phyloP scores from a whole-genome alignment of 768 basidiomycete species.

The Podaxis rugospora region DNA sequence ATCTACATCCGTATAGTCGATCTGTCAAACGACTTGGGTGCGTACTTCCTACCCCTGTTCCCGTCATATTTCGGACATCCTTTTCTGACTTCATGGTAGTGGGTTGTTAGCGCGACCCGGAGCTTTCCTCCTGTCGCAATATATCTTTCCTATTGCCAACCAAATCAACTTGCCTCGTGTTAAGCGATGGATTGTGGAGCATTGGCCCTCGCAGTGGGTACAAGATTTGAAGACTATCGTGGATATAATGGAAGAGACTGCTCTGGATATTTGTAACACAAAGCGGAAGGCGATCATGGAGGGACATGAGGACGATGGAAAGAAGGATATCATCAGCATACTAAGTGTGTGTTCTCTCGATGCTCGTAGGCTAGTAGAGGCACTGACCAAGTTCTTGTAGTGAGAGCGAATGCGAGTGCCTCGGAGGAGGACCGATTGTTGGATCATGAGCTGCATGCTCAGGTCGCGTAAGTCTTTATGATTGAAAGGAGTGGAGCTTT shows the following conservation, averaged over 20 bases:
- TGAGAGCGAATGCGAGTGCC: constrained; percentile 34
- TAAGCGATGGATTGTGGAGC: constrained; percentile 7
- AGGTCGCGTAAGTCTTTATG: constrained; percentile 15
- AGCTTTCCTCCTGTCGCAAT: neutral
- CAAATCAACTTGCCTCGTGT: neutral
- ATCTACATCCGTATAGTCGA: constrained; percentile 18
- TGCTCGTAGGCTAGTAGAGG: neutral
- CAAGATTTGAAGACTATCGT: constrained; percentile 29
- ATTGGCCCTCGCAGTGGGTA: constrained; percentile 18
- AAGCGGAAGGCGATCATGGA: constrained; percentile 28
- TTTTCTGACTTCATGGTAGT: neutral
- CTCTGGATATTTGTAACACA: constrained; percentile 29
- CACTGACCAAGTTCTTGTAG: constrained; percentile 17
- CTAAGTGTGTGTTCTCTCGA: constrained; percentile 24
- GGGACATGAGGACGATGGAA: constrained; percentile 32
- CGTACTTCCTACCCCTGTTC: constrained; percentile 9
- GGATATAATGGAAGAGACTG: constrained; percentile 30
- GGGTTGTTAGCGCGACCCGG: neutral
- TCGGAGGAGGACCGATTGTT: constrained; percentile 25
- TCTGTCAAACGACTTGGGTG: constrained; percentile 28
- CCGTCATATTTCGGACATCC: neutral
- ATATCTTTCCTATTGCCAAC: neutral
- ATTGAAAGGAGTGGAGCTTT: neutral
- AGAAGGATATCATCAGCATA: constrained; percentile 42
- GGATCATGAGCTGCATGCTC: constrained; percentile 34